These are phyloP conservation scores for Leptodermis oblonga DNA, from an alignment of 257 asterid species.

Conservation along the genomic window DNA sequence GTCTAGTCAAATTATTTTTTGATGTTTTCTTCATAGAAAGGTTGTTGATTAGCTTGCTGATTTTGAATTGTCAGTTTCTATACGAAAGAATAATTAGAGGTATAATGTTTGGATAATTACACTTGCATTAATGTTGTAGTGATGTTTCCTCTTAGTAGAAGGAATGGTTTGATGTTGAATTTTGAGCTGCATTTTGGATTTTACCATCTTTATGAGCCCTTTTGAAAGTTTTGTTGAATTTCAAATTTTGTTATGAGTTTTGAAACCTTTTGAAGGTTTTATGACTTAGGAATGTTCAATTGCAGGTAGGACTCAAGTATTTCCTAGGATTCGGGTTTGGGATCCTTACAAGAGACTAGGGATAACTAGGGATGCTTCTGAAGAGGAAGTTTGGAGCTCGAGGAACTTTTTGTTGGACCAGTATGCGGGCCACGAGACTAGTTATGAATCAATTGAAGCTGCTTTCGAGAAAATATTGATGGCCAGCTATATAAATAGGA, in stretches of 20 bases:
- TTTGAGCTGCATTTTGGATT: background rate
- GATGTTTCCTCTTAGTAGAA: background rate
- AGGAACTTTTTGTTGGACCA: slow-evolving; percentile 80
- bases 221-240: background rate
- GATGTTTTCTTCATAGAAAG: background rate
- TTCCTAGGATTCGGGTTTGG: slow-evolving; percentile 72
- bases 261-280: background rate
- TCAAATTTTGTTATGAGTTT: background rate
- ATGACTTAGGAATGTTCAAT: background rate
- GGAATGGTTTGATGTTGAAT: background rate
- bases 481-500: slow-evolving; percentile 74
- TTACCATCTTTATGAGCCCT: background rate
- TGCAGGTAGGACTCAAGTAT: slow-evolving; percentile 52
- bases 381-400: slow-evolving; percentile 96
- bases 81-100: background rate
- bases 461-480: slow-evolving; percentile 88
- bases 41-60: background rate
- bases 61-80: background rate
- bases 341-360: slow-evolving; percentile 94
- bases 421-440: slow-evolving; percentile 70
- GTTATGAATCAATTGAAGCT: slow-evolving; percentile 81
- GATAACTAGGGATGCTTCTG: slow-evolving; percentile 69
- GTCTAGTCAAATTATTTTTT: background rate
- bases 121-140: background rate
- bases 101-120: background rate